A percentile compares a stretch with the other conserved stretches of the same genome.
Evolutionary conservation across 306 rosid genomes (phyloP).

Genomic region (Quercus suber): DNA sequence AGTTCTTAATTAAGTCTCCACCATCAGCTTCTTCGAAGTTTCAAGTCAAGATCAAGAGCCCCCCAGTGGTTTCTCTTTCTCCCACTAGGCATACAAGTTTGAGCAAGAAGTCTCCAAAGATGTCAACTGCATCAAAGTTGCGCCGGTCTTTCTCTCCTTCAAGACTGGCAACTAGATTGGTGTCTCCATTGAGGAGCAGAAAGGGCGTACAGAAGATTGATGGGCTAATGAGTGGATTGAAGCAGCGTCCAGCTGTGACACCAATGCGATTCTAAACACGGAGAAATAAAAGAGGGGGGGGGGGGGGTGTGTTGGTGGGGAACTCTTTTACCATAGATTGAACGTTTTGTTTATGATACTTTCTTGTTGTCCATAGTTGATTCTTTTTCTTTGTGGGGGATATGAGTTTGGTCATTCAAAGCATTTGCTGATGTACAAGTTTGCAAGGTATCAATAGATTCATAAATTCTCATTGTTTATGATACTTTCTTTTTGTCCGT

Average conservation of each 20-base stretch:
- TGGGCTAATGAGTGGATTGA: constrained; percentile 49
- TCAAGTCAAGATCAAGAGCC: constrained; percentile 56
- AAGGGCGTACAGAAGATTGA: constrained; percentile 43
- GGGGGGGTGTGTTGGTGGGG: not conserved
- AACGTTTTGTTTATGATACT: constrained; percentile 19
- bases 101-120: constrained; percentile 60
- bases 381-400: constrained; percentile 1
- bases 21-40: constrained; percentile 51
- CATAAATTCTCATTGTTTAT: not conserved
- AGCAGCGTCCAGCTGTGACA: constrained; percentile 53
- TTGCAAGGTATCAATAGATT: not conserved
- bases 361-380: constrained; percentile 58
- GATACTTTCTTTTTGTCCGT: no score
- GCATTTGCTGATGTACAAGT: constrained; percentile 11
- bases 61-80: constrained; percentile 50
- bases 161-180: constrained; percentile 64
- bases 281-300: constrained; percentile 21
- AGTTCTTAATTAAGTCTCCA: constrained; percentile 83
- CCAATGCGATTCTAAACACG: constrained; percentile 43
- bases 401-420: constrained; percentile 25
- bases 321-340: not conserved
- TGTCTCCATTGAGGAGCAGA: constrained; percentile 69
- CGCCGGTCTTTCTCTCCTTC: constrained; percentile 78
- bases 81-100: constrained; percentile 36
- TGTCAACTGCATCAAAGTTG: constrained; percentile 58